Evolutionary conservation across 176 grass and related monocot genomes (phyloP), one percentile per base, ranked within the genome.

Genomic region (Dactylis glomerata): DNA sequence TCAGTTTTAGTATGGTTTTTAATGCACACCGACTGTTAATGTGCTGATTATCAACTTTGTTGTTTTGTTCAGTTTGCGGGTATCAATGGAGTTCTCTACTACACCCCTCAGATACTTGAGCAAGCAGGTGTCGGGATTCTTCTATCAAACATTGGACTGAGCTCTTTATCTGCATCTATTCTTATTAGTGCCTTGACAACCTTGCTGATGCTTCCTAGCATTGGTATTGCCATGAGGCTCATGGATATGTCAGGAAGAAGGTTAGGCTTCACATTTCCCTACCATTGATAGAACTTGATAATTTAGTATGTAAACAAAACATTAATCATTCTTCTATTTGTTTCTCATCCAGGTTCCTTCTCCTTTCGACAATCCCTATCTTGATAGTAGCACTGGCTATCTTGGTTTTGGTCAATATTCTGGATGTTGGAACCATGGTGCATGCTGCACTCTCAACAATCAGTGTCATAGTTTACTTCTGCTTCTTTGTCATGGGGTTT

Each of bases 201-300:
- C 59, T 87, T 99, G 73, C 58, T 99, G 82, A 99, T 99, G 96
- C 96, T 99, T 68, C 96, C 96, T 28, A 90, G 91, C 83, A 96
- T 99, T 81, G 93, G 89, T 86, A 81, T 96, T 61, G 93, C 96
- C 42, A 99, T 99, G 96, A 90, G 96, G 80, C 96, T 99, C 55
- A 96, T 99, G 96, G 96, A 99, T 87, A 81, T 94, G 68, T 93
- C 96, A 66, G 96, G 96, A 90, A 99, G 96, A 92, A 96, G 96
- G 96, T 96, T 89, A 83, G 68, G 37, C 26, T 23, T 83, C 27
- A 42, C 67, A 41, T 61, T 78, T 9, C 8, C 44, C 59, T 61
- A 9, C 62, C 49, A 74, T n/a, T 86, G 37, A 23, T 28, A 71
- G 16, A 54, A 71, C 62, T 36, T 34, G 33, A 19, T 69, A 61